Evolutionary conservation across 257 asterid genomes (phyloP).

Genomic region (Hygrophila difformis): DNA sequence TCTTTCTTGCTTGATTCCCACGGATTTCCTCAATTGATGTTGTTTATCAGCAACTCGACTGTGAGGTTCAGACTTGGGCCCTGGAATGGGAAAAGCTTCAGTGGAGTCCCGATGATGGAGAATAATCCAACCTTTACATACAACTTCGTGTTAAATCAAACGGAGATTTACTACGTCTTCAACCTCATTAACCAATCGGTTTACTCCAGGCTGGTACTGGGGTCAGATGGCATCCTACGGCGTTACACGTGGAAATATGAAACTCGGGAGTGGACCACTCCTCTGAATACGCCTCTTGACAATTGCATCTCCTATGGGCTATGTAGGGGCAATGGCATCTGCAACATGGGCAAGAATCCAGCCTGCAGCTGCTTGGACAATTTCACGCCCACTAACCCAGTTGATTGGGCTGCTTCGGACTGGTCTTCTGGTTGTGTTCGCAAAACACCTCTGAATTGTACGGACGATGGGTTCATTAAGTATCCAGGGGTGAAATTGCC

Average conservation of each 20-base stretch:
- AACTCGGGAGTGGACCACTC: conserved; percentile 8
- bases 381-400: conserved; percentile 12
- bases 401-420: conserved; percentile 10
- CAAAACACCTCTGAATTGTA: conserved; percentile 11
- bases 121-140: conserved; percentile 4
- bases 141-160: conserved; percentile 3
- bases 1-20: conserved; percentile 9
- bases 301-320: conserved; percentile 7
- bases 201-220: conserved; percentile 16
- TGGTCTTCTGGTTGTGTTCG: conserved; percentile 17
- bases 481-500: no score
- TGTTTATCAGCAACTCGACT: conserved; percentile 7
- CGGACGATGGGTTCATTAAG: conserved; percentile 15
- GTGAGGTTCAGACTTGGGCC: conserved; percentile 19
- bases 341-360: not conserved
- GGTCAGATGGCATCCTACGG: not conserved
- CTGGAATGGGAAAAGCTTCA: conserved; percentile 21
- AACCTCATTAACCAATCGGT: conserved; percentile 12
- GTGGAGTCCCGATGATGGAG: conserved; percentile 14
- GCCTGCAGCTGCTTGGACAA: conserved; percentile 17
- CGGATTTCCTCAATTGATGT: conserved; percentile 13
- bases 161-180: conserved; percentile 18
- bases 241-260: conserved; percentile 10
- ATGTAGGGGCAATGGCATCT: conserved; percentile 5
- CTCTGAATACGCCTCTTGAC: conserved; percentile 10